Evolutionary conservation across 805 yeast species (phyloP), one percentile per base, ranked within the genome.

Genomic region (Starmerella sirachaensis): DNA sequence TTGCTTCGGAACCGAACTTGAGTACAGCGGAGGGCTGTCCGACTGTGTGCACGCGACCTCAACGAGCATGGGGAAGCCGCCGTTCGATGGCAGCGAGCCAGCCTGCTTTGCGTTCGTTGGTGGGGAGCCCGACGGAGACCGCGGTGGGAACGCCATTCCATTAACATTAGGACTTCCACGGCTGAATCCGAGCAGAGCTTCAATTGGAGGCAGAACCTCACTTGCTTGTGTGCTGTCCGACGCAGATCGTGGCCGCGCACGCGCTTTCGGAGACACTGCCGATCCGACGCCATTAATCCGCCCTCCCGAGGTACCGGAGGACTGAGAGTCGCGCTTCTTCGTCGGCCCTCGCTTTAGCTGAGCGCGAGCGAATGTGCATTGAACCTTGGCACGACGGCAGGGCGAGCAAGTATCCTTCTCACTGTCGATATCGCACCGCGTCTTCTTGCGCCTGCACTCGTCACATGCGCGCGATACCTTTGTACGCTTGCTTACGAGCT

Each of bases 281-380:
- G 20, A 5, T 22, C 24, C 11, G 11, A 8, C 11, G 24, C 19
- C 11, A 8, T 13, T 8, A 18, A 5, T 16, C 19, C 16, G 38
- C 7, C n/a, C 23, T n/a, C 32, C 31, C 27, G 18, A 9, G 27
- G 31, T 22, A n/a, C 13, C 8, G 19, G 31, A 6, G 9, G 36
- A 30, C 29, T 28, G 42, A 33, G 47, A 39, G 22, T 42, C 35
- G n/a, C 44, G 43, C 19, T 77, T 74, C 48, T 71, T 73, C 1
- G 74, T 63, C 3, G 80, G 80, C 1, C 80, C 80, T 37, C 80
- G 59, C 46, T 74, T 74, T 52, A 74, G 58, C 19, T 78, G 80
- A 18, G 69, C 59, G 23, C 79, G 61, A 18, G 70, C 63, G 48
- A 73, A 74, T 7, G 73, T 61, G 56, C 80, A 74, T 19, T 55